phyloP scores from a whole-genome alignment of 371 early-diverging fungal genomes.

The Scutellospora calospora region DNA sequence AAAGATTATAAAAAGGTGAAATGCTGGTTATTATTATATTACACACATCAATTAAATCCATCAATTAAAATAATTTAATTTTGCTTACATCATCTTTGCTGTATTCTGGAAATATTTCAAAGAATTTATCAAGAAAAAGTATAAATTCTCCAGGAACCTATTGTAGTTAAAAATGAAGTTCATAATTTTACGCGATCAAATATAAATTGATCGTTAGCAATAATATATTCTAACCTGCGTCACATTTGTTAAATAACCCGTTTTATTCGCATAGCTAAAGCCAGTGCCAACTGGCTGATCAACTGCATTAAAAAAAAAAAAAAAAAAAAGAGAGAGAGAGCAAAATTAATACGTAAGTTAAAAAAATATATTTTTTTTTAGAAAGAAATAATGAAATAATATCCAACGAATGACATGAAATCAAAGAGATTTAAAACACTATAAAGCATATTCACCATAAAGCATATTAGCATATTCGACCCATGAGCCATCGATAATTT shows the following conservation, averaged over 20 bases:
- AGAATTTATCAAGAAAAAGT: constrained; percentile 69
- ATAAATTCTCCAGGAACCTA: constrained; percentile 66
- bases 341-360: too few relatives aligned
- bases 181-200: neutral
- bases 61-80: too few relatives aligned
- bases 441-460: constrained; percentile 71
- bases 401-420: neutral
- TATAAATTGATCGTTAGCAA: neutral
- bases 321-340: too few relatives aligned
- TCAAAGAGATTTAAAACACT: too few relatives aligned
- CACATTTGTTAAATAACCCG: constrained; percentile 45
- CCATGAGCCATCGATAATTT: constrained; percentile 72
- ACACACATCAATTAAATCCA: too few relatives aligned
- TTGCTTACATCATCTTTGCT: constrained; percentile 57
- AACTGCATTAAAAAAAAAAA: constrained; percentile 55
- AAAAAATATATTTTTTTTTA: too few relatives aligned
- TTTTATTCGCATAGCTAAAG: constrained; percentile 59
- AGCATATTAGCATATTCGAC: constrained; percentile 74
- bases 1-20: too few relatives aligned
- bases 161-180: neutral
- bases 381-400: neutral
- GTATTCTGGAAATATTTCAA: constrained; percentile 68
- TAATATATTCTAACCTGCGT: constrained; percentile 50
- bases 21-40: too few relatives aligned
- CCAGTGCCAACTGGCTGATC: constrained; percentile 93